phyloP scores from a whole-genome alignment of 768 basidiomycete genomes.

The Daedalea quercina region DNA sequence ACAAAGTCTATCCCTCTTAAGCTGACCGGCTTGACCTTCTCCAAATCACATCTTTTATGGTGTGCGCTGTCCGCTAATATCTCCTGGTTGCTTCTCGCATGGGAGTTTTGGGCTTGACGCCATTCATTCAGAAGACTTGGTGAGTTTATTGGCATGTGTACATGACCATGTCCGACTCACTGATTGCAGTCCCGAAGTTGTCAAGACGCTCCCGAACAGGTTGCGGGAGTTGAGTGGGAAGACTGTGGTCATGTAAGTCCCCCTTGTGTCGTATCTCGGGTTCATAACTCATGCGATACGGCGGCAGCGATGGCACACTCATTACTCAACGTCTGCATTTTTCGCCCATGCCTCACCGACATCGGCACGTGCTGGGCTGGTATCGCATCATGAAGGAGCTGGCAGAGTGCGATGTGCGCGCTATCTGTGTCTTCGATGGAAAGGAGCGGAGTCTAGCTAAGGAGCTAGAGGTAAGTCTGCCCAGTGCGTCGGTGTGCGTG shows the following conservation, averaged over 20 bases:
- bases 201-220: constrained; percentile 58
- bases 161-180: not conserved
- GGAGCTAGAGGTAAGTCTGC: constrained; percentile 50
- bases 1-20: too few relatives aligned
- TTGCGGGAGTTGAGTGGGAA: constrained; percentile 56
- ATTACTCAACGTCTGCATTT: constrained; percentile 81
- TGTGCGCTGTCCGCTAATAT: too few relatives aligned
- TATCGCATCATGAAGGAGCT: constrained; percentile 63
- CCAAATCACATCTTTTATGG: too few relatives aligned
- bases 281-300: constrained; percentile 5
- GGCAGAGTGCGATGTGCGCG: constrained; percentile 44
- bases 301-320: constrained; percentile 74
- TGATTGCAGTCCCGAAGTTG: constrained; percentile 51
- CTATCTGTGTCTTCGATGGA: constrained; percentile 80
- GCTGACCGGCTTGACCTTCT: too few relatives aligned
- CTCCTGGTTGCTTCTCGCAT: constrained; percentile 29
- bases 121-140: constrained; percentile 66
- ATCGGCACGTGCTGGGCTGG: constrained; percentile 77
- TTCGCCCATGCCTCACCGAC: constrained; percentile 51
- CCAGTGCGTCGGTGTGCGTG: not conserved
- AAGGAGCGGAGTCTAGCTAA: constrained; percentile 62
- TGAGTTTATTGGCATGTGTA: constrained; percentile 23
- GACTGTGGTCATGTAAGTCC: constrained; percentile 64
- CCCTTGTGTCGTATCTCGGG: not conserved
- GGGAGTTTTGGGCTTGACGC: constrained; percentile 67